phyloP scores from a whole-genome alignment of 2,329 filamentous ascomycete species.

The Arthrobotrys iridis region DNA sequence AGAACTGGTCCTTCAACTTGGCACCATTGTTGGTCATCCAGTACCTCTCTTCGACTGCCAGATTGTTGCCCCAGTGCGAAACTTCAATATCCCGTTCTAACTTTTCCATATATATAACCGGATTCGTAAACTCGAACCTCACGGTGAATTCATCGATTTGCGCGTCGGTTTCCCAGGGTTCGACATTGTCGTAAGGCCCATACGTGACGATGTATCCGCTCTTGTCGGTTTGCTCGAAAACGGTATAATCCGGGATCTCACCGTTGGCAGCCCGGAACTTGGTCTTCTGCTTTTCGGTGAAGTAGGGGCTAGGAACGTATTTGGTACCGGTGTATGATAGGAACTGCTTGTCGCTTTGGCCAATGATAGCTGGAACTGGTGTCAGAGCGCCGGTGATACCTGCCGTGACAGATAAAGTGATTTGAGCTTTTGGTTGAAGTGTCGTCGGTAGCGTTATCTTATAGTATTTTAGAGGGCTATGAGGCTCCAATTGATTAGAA shows the following conservation, averaged over 20 bases:
- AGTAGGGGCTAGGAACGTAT: slow-evolving; percentile 84
- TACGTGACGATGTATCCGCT: slow-evolving; percentile 88
- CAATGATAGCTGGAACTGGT: slow-evolving; percentile 82
- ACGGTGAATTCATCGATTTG: slow-evolving; percentile 74
- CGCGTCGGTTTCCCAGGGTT: slow-evolving; percentile 65
- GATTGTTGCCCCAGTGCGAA: slow-evolving; percentile 96
- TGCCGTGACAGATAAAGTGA: slow-evolving; percentile 88
- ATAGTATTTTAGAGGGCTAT: slow-evolving; percentile 60
- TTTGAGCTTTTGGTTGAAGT: slow-evolving; percentile 78
- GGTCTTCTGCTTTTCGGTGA: slow-evolving; percentile 92
- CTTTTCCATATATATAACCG: slow-evolving; percentile 78
- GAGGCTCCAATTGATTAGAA: slow-evolving; percentile 31
- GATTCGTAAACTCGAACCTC: slow-evolving; percentile 95
- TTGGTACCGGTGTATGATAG: slow-evolving; percentile 86
- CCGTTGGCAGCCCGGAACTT: slow-evolving; percentile 86
- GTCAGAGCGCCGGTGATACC: slow-evolving; percentile 79
- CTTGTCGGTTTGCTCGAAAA: slow-evolving; percentile 79
- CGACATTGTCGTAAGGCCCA: slow-evolving; percentile 75
- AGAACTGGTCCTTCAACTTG: slow-evolving; percentile 76
- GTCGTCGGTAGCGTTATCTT: slow-evolving; percentile 70
- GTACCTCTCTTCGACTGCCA: slow-evolving; percentile 94
- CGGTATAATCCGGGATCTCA: slow-evolving; percentile 86
- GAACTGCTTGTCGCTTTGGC: slow-evolving; percentile 87
- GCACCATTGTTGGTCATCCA: slow-evolving; percentile 87
- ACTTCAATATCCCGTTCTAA: slow-evolving; percentile 93